phyloP scores from a whole-genome alignment of 768 basidiomycete genomes.

The Termitomyces sp. region DNA sequence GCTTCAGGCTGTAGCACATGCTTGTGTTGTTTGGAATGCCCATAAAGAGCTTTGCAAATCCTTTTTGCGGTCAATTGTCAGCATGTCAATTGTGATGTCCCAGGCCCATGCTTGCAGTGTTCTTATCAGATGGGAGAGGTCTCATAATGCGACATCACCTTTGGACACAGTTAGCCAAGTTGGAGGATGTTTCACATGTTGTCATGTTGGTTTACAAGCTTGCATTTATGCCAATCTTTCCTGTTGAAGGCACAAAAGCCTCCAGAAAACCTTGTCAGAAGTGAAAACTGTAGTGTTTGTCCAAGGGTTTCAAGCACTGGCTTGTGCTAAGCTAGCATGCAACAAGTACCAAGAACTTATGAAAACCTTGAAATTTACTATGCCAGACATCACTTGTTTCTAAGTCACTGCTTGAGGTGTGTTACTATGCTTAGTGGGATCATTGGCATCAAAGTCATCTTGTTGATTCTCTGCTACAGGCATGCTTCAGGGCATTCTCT shows the following conservation, averaged over 20 bases:
- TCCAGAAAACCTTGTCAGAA: constrained; percentile 74
- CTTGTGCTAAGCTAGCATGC: constrained; percentile 75
- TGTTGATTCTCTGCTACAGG: constrained; percentile 78
- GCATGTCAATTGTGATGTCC: constrained; percentile 56
- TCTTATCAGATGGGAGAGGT: constrained; percentile 56
- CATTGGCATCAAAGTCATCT: constrained; percentile 70
- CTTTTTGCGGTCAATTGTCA: constrained; percentile 54
- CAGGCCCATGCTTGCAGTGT: constrained; percentile 76
- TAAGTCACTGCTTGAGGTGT: constrained; percentile 79
- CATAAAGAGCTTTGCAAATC: constrained; percentile 66
- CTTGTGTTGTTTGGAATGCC: constrained; percentile 58
- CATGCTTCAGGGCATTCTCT: constrained; percentile 80
- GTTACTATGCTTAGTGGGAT: constrained; percentile 77
- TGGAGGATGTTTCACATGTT: constrained; percentile 70
- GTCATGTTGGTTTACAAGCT: constrained; percentile 76
- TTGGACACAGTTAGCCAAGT: constrained; percentile 67
- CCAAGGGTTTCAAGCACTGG: constrained; percentile 72
- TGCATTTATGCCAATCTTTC: constrained; percentile 73
- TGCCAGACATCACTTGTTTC: constrained; percentile 73
- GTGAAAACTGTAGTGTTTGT: constrained; percentile 69
- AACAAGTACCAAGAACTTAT: constrained; percentile 69
- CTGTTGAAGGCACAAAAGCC: constrained; percentile 61
- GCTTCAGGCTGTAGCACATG: constrained; percentile 78
- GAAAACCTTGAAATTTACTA: constrained; percentile 72
- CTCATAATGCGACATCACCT: constrained; percentile 70